Evolutionary conservation across 2,329 filamentous ascomycete species (phyloP), one percentile per base, ranked within the genome.

Genomic region (Phyllosticta capitalensis): DNA sequence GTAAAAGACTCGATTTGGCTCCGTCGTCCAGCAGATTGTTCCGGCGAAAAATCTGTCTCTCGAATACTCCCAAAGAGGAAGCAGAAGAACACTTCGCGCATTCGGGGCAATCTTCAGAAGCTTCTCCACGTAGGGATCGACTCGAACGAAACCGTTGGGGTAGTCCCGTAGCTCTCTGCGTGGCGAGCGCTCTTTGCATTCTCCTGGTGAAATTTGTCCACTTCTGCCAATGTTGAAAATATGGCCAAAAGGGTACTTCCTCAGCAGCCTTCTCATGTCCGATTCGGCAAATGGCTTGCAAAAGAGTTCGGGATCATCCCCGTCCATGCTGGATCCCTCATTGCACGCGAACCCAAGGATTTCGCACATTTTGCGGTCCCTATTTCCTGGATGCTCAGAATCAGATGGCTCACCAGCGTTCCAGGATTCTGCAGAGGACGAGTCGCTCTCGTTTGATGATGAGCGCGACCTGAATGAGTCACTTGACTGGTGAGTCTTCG

Each of bases 61-160:
- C 53, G 71, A 71, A 2, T 68, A 66, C 56, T 76, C 72, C 70
- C 72, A 75, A 12, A 76, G 55, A 0, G 74, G 73, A 60, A 74
- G 73, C 10, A 75, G 62, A 0, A 73, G 67, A 2, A 75, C 60
- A 58, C 71, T 73, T 26, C 70, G 68, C 7, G 73, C 74, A 33
- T 65, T 67, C 0, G 72, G 73, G 10, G 54, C 50, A 24, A 50
- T 19, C 14, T 48, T 30, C 9, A 52, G 49, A 5, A 60, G 10
- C 48, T 28, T 60, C 19, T 60, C 38, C 38, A 45, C 38, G 17
- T 45, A 45, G 5, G 38, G 38, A 6, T 45, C 38, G 17, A 45
- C 38, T 19, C 17, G 38, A 3, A n/a, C 3, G 17, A 45, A 45
- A 7, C 17, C 38, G 14, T 45, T 7, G 14, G 38, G 38, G n/a